Conservation (phyloP, 371 early-diverging fungal species). For the Apophysomyces trapeziformis region DNA sequence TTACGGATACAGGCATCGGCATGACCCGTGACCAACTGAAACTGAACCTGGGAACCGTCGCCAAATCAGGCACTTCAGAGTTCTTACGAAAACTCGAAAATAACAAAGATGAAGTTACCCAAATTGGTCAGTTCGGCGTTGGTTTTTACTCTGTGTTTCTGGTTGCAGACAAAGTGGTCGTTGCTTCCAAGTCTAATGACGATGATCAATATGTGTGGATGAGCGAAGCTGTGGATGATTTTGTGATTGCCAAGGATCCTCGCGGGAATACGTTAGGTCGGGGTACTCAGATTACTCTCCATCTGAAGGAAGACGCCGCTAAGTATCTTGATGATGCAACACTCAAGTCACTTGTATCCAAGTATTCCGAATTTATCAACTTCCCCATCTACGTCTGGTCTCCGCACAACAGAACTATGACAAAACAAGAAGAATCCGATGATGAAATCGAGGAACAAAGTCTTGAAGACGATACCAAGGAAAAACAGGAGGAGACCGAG, state of each 20-base stretch:
- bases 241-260: slow-evolving; percentile 87
- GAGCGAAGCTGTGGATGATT: slow-evolving; percentile 74
- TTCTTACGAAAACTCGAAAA: slow-evolving; percentile 76
- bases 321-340: slow-evolving; percentile 76
- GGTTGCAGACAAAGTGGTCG: slow-evolving; percentile 96
- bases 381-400: slow-evolving; percentile 91
- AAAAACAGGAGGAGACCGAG: slow-evolving; percentile 55
- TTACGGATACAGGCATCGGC: slow-evolving; percentile 95
- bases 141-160: slow-evolving; percentile 96
- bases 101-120: slow-evolving; percentile 60
- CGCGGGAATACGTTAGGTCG: slow-evolving; percentile 79
- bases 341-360: slow-evolving; percentile 73
- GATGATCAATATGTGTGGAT: slow-evolving; percentile 91
- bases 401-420: slow-evolving; percentile 54
- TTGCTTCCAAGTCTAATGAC: slow-evolving; percentile 87
- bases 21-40: slow-evolving; percentile 94
- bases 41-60: slow-evolving; percentile 95
- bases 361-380: slow-evolving; percentile 91
- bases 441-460: slow-evolving; percentile 43
- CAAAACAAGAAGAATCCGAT: slow-evolving; percentile 37
- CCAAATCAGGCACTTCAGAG: slow-evolving; percentile 89
- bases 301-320: slow-evolving; percentile 87
- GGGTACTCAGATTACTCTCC: slow-evolving; percentile 91
- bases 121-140: slow-evolving; percentile 99
- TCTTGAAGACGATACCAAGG: slow-evolving; percentile 53